Evolutionary conservation across 176 grass and related monocot species (phyloP).

Genomic region (Bromus sterilis): DNA sequence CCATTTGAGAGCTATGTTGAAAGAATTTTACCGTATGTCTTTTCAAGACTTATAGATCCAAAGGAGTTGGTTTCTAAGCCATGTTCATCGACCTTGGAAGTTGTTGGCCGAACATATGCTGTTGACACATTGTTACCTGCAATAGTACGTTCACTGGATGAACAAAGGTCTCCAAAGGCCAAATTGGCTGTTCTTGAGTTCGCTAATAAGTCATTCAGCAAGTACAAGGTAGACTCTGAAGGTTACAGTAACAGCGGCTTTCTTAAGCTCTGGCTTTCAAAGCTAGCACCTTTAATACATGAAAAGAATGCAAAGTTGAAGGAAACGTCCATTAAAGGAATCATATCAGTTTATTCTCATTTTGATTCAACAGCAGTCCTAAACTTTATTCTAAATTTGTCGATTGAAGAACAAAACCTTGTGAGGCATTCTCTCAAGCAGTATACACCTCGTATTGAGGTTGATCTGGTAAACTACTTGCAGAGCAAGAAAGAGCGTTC

Average conservation of each 20-base stretch:
- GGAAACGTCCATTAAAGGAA: slow-evolving; percentile 78
- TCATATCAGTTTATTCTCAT: slow-evolving; percentile 84
- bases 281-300: slow-evolving; percentile 74
- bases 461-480: slow-evolving; percentile 87
- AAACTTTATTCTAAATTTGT: slow-evolving; percentile 83
- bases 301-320: slow-evolving; percentile 88
- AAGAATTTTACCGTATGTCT: slow-evolving; percentile 71
- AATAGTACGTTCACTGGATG: slow-evolving; percentile 81
- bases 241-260: slow-evolving; percentile 69
- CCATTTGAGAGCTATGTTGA: slow-evolving; percentile 69
- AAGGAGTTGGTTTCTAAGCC: slow-evolving; percentile 80
- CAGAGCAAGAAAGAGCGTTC: slow-evolving; percentile 91
- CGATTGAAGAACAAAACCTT: slow-evolving; percentile 73
- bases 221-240: slow-evolving; percentile 54
- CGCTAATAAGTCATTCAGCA: slow-evolving; percentile 71
- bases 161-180: slow-evolving; percentile 82
- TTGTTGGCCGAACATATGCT: slow-evolving; percentile 61
- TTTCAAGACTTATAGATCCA: slow-evolving; percentile 67
- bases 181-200: slow-evolving; percentile 86
- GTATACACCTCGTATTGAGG: slow-evolving; percentile 85
- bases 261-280: slow-evolving; percentile 90
- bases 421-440: slow-evolving; percentile 81
- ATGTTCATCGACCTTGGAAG: slow-evolving; percentile 59
- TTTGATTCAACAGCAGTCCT: slow-evolving; percentile 73
- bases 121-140: slow-evolving; percentile 83